These are phyloP conservation scores for Plantago major DNA, from an alignment of 257 asterid species.

Conservation along the genomic window DNA sequence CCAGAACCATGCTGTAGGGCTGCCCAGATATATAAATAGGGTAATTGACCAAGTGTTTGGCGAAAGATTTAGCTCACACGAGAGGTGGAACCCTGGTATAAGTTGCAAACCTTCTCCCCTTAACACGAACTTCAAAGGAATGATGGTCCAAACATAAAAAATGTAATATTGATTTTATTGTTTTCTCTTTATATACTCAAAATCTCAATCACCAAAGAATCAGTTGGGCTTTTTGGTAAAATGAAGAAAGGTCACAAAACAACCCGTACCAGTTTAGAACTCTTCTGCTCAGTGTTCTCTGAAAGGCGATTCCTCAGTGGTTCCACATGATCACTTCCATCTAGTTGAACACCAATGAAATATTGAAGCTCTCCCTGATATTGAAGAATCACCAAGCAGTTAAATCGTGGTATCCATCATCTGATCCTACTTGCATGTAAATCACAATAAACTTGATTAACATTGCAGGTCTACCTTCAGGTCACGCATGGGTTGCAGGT, in stretches of 20 bases:
- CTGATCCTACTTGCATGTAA: not conserved
- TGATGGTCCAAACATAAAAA: too few relatives aligned
- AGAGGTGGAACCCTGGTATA: too few relatives aligned
- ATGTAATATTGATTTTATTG: too few relatives aligned
- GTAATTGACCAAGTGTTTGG: too few relatives aligned
- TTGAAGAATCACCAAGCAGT: not conserved
- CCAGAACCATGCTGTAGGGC: too few relatives aligned
- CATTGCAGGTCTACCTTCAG: slow-evolving; percentile 53
- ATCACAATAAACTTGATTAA: slow-evolving; percentile 19
- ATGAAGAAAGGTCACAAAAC: slow-evolving; percentile 9
- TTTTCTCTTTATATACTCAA: too few relatives aligned
- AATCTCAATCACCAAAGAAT: too few relatives aligned
- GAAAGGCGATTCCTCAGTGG: slow-evolving; percentile 95
- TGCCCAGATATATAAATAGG: too few relatives aligned
- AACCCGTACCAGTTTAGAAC: slow-evolving; percentile 72
- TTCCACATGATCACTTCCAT: slow-evolving; percentile 93
- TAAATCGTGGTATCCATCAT: slow-evolving; percentile 16
- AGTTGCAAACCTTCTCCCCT: too few relatives aligned
- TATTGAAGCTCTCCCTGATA: slow-evolving; percentile 93
- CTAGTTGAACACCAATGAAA: slow-evolving; percentile 96
- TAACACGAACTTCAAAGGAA: too few relatives aligned
- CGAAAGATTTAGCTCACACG: too few relatives aligned
- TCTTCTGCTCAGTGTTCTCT: slow-evolving; percentile 66
- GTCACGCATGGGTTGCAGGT: slow-evolving; percentile 99
- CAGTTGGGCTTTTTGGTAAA: not conserved